Percentiles rank a stretch among this genome's conserved stretches.
phyloP scores from a whole-genome alignment of 1,284 basidiomycete species.

The Cystobasidiaceae sp. region DNA sequence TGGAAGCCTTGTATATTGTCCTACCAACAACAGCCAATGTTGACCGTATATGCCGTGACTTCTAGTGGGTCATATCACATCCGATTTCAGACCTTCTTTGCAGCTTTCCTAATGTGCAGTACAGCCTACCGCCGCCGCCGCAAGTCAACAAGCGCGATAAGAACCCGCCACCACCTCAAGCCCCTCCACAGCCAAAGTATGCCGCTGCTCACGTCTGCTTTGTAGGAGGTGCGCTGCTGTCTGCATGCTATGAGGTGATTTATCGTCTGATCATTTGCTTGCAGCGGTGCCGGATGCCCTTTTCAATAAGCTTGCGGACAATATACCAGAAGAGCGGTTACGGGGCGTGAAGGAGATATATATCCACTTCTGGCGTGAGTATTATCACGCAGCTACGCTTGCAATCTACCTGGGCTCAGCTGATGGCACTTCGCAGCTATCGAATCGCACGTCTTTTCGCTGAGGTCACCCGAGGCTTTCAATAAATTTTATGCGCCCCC shows the following conservation, averaged over 20 bases:
- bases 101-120: background rate
- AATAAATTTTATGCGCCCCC: conserved; percentile 81
- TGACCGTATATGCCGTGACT: conserved; percentile 82
- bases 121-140: conserved; percentile 25
- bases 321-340: conserved; percentile 51
- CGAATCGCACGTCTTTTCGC: conserved; percentile 75
- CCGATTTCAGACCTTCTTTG: background rate
- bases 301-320: conserved; percentile 63
- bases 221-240: conserved; percentile 64
- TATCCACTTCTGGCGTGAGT: conserved; percentile 79
- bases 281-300: conserved; percentile 66
- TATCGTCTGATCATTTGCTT: conserved; percentile 18
- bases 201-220: conserved; percentile 89
- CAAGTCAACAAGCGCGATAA: conserved; percentile 27
- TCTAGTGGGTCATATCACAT: conserved; percentile 48
- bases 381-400: background rate
- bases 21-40: conserved; percentile 94
- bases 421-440: conserved; percentile 53
- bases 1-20: conserved; percentile 87
- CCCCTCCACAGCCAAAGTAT: conserved; percentile 59
- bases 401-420: background rate
- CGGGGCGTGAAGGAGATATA: conserved; percentile 73
- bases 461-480: conserved; percentile 69
- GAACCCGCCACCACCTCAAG: conserved; percentile 34
- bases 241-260: background rate